Evolutionary conservation across 768 basidiomycete species (phyloP).

Genomic region (Suillus alpinus): DNA sequence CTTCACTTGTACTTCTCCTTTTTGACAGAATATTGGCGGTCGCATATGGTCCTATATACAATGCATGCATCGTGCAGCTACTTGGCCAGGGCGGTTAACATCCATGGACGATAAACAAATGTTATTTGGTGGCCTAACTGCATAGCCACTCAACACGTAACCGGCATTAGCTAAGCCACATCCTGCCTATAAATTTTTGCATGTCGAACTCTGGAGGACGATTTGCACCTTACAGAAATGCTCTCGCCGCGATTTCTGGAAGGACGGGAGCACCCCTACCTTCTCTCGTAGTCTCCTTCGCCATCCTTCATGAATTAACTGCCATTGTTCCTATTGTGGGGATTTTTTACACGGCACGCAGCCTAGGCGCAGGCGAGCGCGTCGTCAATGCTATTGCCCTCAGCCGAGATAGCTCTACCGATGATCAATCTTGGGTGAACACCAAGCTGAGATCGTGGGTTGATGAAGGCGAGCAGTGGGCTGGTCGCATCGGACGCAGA

Average conservation of each 20-base stretch:
- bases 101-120: too few relatives aligned
- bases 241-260: slow-evolving; percentile 57
- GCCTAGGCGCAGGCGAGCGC: slow-evolving; percentile 65
- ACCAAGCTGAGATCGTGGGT: slow-evolving; percentile 55
- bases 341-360: slow-evolving; percentile 67
- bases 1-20: neutral
- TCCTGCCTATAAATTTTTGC: slow-evolving; percentile 4
- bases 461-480: slow-evolving; percentile 74
- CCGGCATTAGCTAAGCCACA: neutral
- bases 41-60: neutral
- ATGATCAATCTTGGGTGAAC: slow-evolving; percentile 37
- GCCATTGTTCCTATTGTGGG: slow-evolving; percentile 74
- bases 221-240: slow-evolving; percentile 48
- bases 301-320: slow-evolving; percentile 81
- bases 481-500: slow-evolving; percentile 63
- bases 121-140: neutral
- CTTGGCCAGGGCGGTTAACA: neutral
- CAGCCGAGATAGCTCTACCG: slow-evolving; percentile 16
- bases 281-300: slow-evolving; percentile 72
- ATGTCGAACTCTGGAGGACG: slow-evolving; percentile 23
- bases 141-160: neutral
- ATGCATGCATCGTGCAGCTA: neutral
- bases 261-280: slow-evolving; percentile 75
- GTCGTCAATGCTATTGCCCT: slow-evolving; percentile 45
- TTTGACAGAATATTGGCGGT: neutral